Evolutionary conservation across 2,329 filamentous ascomycete species (phyloP), one percentile per base, ranked within the genome.

Genomic region (Trichoderma sp.): DNA sequence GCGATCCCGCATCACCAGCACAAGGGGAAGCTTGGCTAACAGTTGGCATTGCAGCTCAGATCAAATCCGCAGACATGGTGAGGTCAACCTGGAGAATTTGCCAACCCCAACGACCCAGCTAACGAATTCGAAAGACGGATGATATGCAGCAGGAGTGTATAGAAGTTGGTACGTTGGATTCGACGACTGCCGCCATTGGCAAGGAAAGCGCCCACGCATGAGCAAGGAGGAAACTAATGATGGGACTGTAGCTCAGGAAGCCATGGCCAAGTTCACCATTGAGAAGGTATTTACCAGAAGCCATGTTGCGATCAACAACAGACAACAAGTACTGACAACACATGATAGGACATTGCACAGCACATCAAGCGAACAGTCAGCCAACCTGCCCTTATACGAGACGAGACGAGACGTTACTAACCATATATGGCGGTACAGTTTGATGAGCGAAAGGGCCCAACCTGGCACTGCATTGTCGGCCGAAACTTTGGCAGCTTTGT

Each of bases 11-110:
- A 57, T 13, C 57, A 53, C 9, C 30, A 36, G 12, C 15, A 26
- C 9, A 2, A 12, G 30, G 23, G 13, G 61, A 23, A 55, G 58
- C 59, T 17, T 53, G 55, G 69, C 73, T 75, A 72, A 75, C 72
- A 8, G 36, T 26, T 39, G 62, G 78, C 75, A 43, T 68, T 30
- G 43, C 79, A 99, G 96, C 94, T 74, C 94, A 97, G 85, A 91
- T 99, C 84, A 99, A 99, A 87, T 97, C 95, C 77, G 95, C 94
- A 72, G 96, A 99, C 81, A 99, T 99, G 96, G 96, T 98, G 88
- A 68, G 72, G 71, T n/a, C 11, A 36, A 34, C 28, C 17, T 15
- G 17, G 32, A 20, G 15, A 59, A 63, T 23, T 17, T 20, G 5
- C 17, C 66, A 13, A n/a, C 23, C 47, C 32, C 32, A 13, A 32